These are phyloP conservation scores for Cladorrhinum sp. DNA, from an alignment of 2,329 filamentous ascomycete species.

Conservation along the genomic window DNA sequence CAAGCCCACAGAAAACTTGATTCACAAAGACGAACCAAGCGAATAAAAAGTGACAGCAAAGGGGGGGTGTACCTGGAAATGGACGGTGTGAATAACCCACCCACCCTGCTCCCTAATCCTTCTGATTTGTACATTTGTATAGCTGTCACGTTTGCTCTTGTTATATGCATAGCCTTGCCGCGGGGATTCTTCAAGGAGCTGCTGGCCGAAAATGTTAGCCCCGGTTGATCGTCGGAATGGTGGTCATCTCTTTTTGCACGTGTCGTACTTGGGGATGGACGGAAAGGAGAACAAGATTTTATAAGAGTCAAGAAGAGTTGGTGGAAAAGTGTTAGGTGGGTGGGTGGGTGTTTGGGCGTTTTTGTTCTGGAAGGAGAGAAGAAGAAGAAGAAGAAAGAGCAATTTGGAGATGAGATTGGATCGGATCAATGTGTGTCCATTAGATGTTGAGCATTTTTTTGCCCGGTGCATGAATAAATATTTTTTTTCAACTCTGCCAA, in stretches of 20 bases:
- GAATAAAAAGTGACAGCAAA: slow-evolving; percentile 18
- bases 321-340: no score
- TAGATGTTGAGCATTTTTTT: background rate
- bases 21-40: slow-evolving; percentile 47
- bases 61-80: no score
- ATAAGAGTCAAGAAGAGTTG: no score
- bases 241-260: background rate
- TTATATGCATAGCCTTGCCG: background rate
- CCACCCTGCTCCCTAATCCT: background rate
- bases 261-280: background rate
- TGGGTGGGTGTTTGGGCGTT: background rate
- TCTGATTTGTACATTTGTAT: background rate
- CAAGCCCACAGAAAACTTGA: slow-evolving; percentile 58
- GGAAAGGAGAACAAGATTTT: background rate
- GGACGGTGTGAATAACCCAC: no score
- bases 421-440: background rate
- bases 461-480: background rate
- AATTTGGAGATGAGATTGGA: background rate
- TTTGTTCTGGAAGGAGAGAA: background rate
- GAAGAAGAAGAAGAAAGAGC: no score
- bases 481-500: background rate
- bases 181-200: background rate
- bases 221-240: no score
- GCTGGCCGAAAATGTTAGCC: no score
- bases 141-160: background rate